These are phyloP conservation scores for Vigna hirtella DNA, from an alignment of 306 rosid genomes.

Conservation along the genomic window DNA sequence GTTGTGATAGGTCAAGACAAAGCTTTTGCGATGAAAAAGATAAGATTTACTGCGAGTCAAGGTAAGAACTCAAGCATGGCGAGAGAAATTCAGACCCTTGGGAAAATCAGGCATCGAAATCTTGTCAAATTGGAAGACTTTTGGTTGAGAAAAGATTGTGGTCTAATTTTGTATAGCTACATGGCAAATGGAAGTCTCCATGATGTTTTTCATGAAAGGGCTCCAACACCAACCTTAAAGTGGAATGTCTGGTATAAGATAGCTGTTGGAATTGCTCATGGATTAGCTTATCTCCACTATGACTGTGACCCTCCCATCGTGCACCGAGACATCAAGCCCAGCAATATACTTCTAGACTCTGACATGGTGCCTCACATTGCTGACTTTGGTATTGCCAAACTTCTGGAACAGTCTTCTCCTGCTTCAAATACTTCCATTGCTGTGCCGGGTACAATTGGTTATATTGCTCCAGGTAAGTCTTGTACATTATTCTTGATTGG, in stretches of 20 bases:
- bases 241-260: constrained; percentile 75
- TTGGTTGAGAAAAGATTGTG: constrained; percentile 65
- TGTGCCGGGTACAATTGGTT: constrained; percentile 78
- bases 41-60: constrained; percentile 56
- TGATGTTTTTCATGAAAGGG: constrained; percentile 69
- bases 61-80: constrained; percentile 61
- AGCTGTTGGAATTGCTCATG: constrained; percentile 80
- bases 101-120: constrained; percentile 76
- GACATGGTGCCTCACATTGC: constrained; percentile 84
- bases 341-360: constrained; percentile 77
- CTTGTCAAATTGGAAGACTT: constrained; percentile 71
- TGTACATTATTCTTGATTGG: not conserved
- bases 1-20: constrained; percentile 55
- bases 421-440: constrained; percentile 48
- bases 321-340: constrained; percentile 88
- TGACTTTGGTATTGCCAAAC: constrained; percentile 89
- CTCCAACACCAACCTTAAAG: constrained; percentile 55
- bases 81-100: constrained; percentile 73
- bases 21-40: constrained; percentile 75
- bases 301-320: constrained; percentile 84
- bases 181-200: constrained; percentile 80
- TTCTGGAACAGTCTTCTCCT: constrained; percentile 70
- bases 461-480: constrained; percentile 80
- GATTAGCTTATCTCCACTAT: constrained; percentile 76
- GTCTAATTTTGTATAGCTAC: constrained; percentile 71